These are phyloP conservation scores for Colletotrichum spinosum DNA, from an alignment of 2,329 filamentous ascomycete genomes.

Conservation along the genomic window DNA sequence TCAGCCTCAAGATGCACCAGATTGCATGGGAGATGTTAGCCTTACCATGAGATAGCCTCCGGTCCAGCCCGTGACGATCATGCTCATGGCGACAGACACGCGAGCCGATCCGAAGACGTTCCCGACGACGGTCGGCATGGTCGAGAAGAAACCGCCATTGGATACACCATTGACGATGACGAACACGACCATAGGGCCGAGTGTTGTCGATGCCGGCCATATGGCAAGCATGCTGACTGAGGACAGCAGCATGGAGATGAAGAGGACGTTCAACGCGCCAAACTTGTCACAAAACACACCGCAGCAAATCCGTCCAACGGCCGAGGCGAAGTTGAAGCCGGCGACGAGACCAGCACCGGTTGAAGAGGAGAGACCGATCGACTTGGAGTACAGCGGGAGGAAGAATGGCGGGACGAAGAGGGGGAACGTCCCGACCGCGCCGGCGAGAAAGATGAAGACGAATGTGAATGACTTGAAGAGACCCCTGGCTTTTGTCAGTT, in stretches of 20 bases:
- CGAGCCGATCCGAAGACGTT: conserved; percentile 68
- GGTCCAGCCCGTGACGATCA: conserved; percentile 71
- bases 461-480: conserved; percentile 66
- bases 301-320: conserved; percentile 65
- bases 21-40: conserved; percentile 8
- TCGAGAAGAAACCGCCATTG: conserved; percentile 73
- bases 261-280: conserved; percentile 67
- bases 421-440: conserved; percentile 68
- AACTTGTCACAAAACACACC: conserved; percentile 66
- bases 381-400: conserved; percentile 65
- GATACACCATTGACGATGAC: conserved; percentile 69
- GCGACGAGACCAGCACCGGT: conserved; percentile 69
- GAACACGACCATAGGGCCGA: conserved; percentile 67
- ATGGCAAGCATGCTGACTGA: conserved; percentile 69
- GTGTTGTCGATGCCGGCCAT: conserved; percentile 68
- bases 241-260: conserved; percentile 62
- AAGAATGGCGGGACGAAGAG: conserved; percentile 73
- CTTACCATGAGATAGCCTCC: conserved; percentile 70
- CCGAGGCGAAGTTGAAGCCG: conserved; percentile 71
- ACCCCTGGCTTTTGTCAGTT: conserved; percentile 47
- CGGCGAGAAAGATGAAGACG: conserved; percentile 62
- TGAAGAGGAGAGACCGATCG: conserved; percentile 64
- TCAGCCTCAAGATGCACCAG: not conserved
- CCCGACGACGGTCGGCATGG: conserved; percentile 72
- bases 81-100: conserved; percentile 68